phyloP scores from a whole-genome alignment of 192 early-diverging fungal species.

The Chytriomyces sp. region DNA sequence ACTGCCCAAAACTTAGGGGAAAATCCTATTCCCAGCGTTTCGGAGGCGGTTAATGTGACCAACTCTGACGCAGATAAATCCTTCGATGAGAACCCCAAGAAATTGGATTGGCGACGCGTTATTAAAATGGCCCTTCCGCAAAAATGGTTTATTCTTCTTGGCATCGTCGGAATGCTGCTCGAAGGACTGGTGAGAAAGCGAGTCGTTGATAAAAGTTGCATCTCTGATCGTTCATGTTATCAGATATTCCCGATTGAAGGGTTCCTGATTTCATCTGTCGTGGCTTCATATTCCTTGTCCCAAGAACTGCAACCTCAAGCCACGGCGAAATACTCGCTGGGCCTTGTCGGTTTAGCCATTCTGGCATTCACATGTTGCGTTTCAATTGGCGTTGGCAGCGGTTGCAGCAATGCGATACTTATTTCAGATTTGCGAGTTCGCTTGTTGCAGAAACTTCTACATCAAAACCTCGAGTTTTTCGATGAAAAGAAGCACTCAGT shows the following conservation, averaged over 20 bases:
- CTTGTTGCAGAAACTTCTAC: neutral
- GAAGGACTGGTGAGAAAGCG: conserved; percentile 5
- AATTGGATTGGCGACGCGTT: neutral
- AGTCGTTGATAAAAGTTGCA: no score
- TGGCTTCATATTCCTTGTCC: conserved; percentile 1
- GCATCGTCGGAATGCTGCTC: neutral
- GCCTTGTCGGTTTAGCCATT: neutral
- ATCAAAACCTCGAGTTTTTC: conserved; percentile 26
- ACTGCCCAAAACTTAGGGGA: no score
- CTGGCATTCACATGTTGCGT: neutral
- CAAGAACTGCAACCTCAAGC: neutral
- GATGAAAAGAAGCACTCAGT: neutral
- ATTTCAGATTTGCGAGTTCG: neutral
- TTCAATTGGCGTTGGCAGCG: neutral
- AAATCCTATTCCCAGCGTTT: no score
- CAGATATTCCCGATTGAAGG: conserved; percentile 1
- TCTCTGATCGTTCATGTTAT: no score
- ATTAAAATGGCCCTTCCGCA: neutral
- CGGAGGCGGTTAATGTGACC: no score
- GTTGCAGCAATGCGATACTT: neutral
- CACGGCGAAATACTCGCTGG: conserved; percentile 13
- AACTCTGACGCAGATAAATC: no score
- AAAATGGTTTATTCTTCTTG: neutral
- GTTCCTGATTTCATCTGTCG: conserved; percentile 13
- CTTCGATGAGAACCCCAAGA: no score